Evolutionary conservation across 2,329 filamentous ascomycete species (phyloP).

Genomic region (Cercospora janseana): DNA sequence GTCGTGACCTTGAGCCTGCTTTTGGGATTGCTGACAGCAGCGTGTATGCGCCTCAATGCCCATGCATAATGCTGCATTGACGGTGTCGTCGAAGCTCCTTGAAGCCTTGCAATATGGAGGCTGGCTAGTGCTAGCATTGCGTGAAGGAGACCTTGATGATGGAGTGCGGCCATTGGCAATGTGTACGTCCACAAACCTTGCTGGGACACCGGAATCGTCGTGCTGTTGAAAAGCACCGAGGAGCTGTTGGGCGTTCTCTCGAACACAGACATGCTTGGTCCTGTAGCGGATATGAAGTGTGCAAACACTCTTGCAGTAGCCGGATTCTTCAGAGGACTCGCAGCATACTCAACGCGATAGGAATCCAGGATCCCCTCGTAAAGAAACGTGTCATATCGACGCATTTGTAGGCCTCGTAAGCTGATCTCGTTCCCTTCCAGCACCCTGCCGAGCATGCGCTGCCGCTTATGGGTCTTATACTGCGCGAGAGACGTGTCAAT

Average conservation of each 20-base stretch:
- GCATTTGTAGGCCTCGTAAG: constrained; percentile 31
- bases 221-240: constrained; percentile 62
- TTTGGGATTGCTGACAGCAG: constrained; percentile 66
- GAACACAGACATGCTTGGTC: constrained; percentile 80
- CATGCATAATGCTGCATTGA: constrained; percentile 91
- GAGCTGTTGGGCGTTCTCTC: constrained; percentile 78
- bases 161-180: constrained; percentile 77
- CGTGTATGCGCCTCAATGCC: constrained; percentile 73
- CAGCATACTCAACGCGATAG: constrained; percentile 49
- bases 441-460: constrained; percentile 31
- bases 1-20: constrained; percentile 75
- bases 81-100: constrained; percentile 69
- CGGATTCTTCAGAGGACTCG: constrained; percentile 71
- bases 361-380: constrained; percentile 47
- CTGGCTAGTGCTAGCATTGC: constrained; percentile 85
- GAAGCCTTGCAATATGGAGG: constrained; percentile 81
- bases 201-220: constrained; percentile 60
- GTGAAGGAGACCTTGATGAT: constrained; percentile 82
- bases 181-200: constrained; percentile 68
- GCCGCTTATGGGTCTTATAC: constrained; percentile 19
- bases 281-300: constrained; percentile 88
- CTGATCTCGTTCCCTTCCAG: constrained; percentile 33
- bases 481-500: constrained; percentile 26
- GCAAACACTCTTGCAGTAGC: constrained; percentile 81
- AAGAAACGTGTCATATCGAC: constrained; percentile 49